Base-by-base conservation (phyloP, 176 grass and related monocot species). In the Bromus sterilis region DNA sequence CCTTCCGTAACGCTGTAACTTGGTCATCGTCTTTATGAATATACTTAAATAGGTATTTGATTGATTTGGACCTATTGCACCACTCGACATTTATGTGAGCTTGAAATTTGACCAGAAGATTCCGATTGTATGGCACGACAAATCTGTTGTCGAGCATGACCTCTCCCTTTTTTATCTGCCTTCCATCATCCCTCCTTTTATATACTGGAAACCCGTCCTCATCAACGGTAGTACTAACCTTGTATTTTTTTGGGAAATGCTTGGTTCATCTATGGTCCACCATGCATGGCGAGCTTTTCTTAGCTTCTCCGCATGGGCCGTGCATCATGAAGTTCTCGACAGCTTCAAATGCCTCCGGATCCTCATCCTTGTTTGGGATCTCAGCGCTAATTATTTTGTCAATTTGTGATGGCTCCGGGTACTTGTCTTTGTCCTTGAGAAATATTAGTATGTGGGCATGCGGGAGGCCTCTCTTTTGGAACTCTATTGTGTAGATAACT, bases 31-130 rank as follows among this genome's bases (percentile, higher is more conserved):
- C 77, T 53, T 89, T 81, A n/a, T 56, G 24, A 0, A 89, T 39
- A 28, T 80, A 84, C 12, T 84, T 89, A 59, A 88, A 83, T 0
- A 88, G 10, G 18, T 88, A 88, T 40, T 88, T 88, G 24, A 84
- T 84, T 1, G 59, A 33, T 23, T 33, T 74, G 24, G 55, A 59
- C 15, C 13, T 12, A 1, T 76, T 72, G 41, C 69, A 89, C 60
- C 32, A 42, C 20, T 89, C 76, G 5, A 85, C 77, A 30, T 75
- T 79, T 8, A 84, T 73, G 24, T 89, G 75, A 1, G 74, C 73
- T 61, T 73, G 36, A 14, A 43, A 89, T 16, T 84, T 84, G 0
- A 80, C 2, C 1, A 80, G 5, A 0, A 88, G 4, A 33, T 74
- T 12, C 15, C 2, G n/a, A 2, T 88, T 84, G n/a, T 84, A 66